phyloP scores from a whole-genome alignment of 2,329 filamentous ascomycete genomes.

The Rosellinia necatrix region DNA sequence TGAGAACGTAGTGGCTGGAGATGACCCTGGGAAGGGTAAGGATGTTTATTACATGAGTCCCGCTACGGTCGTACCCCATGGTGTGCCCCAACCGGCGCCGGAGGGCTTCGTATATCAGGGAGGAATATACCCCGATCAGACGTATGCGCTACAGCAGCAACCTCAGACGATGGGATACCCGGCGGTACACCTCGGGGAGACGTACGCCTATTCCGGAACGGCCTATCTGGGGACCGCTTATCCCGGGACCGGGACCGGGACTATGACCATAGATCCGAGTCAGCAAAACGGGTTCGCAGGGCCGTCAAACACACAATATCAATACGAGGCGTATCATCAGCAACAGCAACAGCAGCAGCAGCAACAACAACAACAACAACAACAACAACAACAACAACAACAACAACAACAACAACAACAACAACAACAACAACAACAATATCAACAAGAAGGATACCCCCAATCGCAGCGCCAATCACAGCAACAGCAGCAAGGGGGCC shows the following conservation, averaged over 20 bases:
- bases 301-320: conserved; percentile 18
- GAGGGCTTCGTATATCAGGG: conserved; percentile 2
- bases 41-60: conserved; percentile 13
- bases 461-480: too few species aligned
- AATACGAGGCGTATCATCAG: conserved; percentile 1
- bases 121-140: conserved; percentile 14
- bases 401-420: conserved; percentile 3
- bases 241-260: too few species aligned
- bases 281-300: conserved; percentile 17
- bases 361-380: conserved; percentile 5
- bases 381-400: conserved; percentile 6
- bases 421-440: background rate
- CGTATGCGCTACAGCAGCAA: conserved; percentile 15
- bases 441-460: too few species aligned
- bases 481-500: conserved; percentile 1
- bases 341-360: background rate
- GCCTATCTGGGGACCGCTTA: conserved; percentile 6
- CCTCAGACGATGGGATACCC: background rate
- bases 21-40: conserved; percentile 4
- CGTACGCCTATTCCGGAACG: conserved; percentile 5
- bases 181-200: background rate
- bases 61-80: background rate
- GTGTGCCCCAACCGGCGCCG: background rate
- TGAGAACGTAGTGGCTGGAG: background rate
- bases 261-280: background rate